Conservation (phyloP, 2,329 filamentous ascomycete genomes). For the Aspergillus caelatus region DNA sequence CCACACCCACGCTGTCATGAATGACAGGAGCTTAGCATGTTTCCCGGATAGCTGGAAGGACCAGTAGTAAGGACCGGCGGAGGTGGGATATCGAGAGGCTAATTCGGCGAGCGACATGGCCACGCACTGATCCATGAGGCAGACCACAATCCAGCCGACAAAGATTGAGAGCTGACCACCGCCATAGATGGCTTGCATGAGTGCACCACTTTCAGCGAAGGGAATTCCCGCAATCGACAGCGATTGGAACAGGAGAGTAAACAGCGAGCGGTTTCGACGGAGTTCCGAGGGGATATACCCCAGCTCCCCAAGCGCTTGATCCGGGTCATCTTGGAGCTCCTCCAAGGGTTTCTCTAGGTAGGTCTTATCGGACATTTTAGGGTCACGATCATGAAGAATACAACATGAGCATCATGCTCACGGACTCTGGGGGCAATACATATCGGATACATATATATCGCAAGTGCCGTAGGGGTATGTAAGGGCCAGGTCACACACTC, state of each 20-base stretch:
- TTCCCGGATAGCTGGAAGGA: constrained; percentile 49
- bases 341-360: neutral
- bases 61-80: constrained; percentile 58
- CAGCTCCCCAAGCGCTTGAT: neutral
- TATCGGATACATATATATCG: neutral
- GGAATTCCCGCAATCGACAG: constrained; percentile 64
- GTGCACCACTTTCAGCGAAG: constrained; percentile 50
- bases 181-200: constrained; percentile 44
- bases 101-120: constrained; percentile 56
- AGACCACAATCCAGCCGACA: constrained; percentile 59
- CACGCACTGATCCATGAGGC: constrained; percentile 56
- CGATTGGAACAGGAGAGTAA: constrained; percentile 63
- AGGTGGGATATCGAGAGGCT: constrained; percentile 56
- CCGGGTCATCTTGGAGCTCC: neutral
- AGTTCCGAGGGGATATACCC: constrained; percentile 43
- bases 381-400: neutral
- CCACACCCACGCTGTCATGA: constrained; percentile 58
- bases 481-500: neutral
- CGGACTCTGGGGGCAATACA: neutral
- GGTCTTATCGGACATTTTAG: neutral
- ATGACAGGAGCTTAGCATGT: constrained; percentile 49
- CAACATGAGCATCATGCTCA: neutral
- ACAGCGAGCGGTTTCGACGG: constrained; percentile 60
- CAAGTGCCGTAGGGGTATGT: too few relatives aligned
- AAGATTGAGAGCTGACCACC: constrained; percentile 58